A percentile compares a stretch with the other conserved stretches of the same genome.
Conservation (phyloP, 2,329 filamentous ascomycete species). For the Trichoderma hamatum region DNA sequence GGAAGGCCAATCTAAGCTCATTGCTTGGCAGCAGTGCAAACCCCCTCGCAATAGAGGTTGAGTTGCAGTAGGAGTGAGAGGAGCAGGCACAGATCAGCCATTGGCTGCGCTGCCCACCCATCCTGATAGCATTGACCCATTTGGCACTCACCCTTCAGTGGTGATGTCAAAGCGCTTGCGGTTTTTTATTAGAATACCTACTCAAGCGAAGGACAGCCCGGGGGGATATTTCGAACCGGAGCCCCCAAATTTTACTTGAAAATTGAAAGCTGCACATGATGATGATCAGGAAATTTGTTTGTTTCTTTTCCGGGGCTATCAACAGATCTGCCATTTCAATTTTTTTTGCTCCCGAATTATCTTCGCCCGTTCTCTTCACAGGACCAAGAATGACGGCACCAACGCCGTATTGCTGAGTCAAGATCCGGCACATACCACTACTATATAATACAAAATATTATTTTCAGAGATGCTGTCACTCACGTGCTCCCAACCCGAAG, state of each 20-base stretch:
- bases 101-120: not conserved
- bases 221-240: not conserved
- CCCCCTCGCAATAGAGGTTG: not conserved
- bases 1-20: not conserved
- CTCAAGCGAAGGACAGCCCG: not conserved
- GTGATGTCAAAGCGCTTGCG: not conserved
- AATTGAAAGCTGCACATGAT: not conserved
- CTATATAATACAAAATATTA: not conserved
- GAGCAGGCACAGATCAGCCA: not conserved
- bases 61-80: not conserved
- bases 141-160: not conserved
- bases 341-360: not conserved
- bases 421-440: not conserved
- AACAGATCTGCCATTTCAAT: not conserved
- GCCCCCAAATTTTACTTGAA: not conserved
- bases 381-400: not conserved
- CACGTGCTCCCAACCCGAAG: conserved; percentile 4
- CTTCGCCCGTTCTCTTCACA: not conserved
- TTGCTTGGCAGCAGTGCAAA: not conserved
- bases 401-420: not conserved
- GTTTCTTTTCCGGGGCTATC: not conserved
- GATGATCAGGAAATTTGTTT: not conserved
- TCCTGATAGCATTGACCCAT: not conserved
- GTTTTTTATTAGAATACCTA: not conserved
- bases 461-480: not conserved